Base-by-base conservation (phyloP, 768 basidiomycete species). In the Psilocybe tampanensis region DNA sequence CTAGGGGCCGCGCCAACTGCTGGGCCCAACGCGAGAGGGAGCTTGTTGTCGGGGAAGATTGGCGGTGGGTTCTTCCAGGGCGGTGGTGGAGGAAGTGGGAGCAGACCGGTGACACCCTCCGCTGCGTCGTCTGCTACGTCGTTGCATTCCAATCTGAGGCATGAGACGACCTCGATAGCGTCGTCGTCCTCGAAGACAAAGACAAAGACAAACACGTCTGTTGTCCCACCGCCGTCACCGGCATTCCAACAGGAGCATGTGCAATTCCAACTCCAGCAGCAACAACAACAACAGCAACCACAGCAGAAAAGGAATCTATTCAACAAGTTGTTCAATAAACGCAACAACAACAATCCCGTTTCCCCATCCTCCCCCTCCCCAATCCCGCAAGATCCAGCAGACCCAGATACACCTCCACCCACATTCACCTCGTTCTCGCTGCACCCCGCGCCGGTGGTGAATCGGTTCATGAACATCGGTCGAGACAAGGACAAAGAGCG, bases 241-340 rank as follows among this genome's bases (percentile, higher is more conserved):
- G 58, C 24, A 24, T 45, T 18, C 39, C 60, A 43, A 29, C 53
- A 2, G 33, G 17, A 39, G 22, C 19, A 26, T n/a, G n/a, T n/a
- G 29, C 26, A 32, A n/a, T 43, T 6, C 33, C 33, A 29, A 6
- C 55, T 39, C 41, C 19, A 11, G 19, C 34, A 19, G 44, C 33
- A 29, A 6, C 55, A 48, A 49, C 19, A 11, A 32, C 34, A 19
- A 42, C 36, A 49, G 24, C 52, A 64, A n/a, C 64, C 74, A 47
- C 71, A 74, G 61, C 62, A 67, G 56, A 82, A 86, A 57, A 74
- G 83, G 19, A 86, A 83, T 59, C 81, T 93, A 18, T 89, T 92
- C 60, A 80, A 86, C 23, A 88, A 82, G 66, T 72, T 92, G 32
- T 93, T 93, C 76, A 88, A 82, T 66, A 83, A 80, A 64, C 84